Conservation (phyloP, 176 grass and related monocot genomes). For the Avena insularis region DNA sequence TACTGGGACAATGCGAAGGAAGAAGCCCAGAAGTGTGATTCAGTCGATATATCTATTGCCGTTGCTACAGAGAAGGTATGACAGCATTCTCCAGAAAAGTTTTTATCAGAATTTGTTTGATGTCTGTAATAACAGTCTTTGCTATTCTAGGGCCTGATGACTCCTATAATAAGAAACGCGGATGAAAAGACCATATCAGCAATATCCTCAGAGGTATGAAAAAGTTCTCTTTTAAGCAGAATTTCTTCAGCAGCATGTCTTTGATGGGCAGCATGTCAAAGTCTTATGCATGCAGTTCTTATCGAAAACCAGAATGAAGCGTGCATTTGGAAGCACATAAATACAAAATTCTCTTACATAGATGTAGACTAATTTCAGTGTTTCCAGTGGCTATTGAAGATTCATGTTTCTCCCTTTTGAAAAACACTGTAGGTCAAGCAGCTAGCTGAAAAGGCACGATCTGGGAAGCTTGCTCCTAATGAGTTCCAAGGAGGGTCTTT, state of each 20-base stretch:
- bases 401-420: background rate
- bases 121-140: conserved; percentile 37
- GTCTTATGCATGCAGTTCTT: conserved; percentile 15
- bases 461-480: conserved; percentile 86
- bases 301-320: conserved; percentile 4
- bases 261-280: background rate
- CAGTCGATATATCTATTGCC: conserved; percentile 96
- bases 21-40: conserved; percentile 70
- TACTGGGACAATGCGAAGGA: conserved; percentile 81
- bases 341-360: conserved; percentile 5
- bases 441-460: conserved; percentile 85
- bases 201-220: conserved; percentile 94
- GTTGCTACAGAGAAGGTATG: conserved; percentile 93
- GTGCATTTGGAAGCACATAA: conserved; percentile 32
- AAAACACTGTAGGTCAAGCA: conserved; percentile 78
- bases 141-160: conserved; percentile 86
- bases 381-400: background rate
- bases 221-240: conserved; percentile 24
- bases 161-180: conserved; percentile 94
- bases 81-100: background rate
- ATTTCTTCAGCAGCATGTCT: conserved; percentile 34
- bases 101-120: conserved; percentile 31
- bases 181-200: conserved; percentile 93
- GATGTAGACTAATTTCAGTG: background rate
- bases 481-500: conserved; percentile 93